phyloP scores from a whole-genome alignment of 176 grass and related monocot genomes.

The Bothriochloa decipiens region DNA sequence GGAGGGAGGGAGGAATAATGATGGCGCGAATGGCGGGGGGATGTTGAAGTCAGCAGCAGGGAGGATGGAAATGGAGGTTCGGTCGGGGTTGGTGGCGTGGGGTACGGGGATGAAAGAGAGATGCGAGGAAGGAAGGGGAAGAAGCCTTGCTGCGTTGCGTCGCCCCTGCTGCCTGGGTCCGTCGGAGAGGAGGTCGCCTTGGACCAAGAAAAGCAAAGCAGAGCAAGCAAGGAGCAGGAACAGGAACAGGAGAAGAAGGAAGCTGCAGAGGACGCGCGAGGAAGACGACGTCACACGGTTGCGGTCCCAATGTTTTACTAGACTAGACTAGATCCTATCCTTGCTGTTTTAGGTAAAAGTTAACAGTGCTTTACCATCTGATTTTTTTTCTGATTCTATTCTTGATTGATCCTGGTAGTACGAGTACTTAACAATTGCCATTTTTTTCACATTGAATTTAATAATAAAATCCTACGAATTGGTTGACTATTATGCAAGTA shows the following conservation, averaged over 20 bases:
- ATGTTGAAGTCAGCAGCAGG: conserved; percentile 31
- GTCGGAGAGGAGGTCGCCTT: not conserved
- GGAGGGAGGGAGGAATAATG: not conserved
- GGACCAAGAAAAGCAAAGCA: not conserved
- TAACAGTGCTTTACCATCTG: no score
- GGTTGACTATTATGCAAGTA: no score
- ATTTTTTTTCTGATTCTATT: no score
- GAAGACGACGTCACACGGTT: not conserved
- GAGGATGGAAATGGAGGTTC: not conserved
- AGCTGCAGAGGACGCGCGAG: not conserved
- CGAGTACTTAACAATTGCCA: no score
- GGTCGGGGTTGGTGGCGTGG: conserved; percentile 43
- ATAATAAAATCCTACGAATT: no score
- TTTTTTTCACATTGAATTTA: no score
- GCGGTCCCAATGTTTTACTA: no score
- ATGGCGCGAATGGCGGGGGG: conserved; percentile 55
- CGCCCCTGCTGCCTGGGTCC: no score
- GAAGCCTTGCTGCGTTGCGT: no score
- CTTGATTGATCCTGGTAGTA: no score
- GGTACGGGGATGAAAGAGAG: not conserved
- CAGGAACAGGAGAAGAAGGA: not conserved
- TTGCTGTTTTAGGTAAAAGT: no score
- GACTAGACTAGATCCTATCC: no score
- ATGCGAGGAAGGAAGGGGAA: not conserved
- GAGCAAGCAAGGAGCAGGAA: not conserved